Evolutionary conservation across 2,329 filamentous ascomycete genomes (phyloP).

Genomic region (Chalaropsis thielavioides): DNA sequence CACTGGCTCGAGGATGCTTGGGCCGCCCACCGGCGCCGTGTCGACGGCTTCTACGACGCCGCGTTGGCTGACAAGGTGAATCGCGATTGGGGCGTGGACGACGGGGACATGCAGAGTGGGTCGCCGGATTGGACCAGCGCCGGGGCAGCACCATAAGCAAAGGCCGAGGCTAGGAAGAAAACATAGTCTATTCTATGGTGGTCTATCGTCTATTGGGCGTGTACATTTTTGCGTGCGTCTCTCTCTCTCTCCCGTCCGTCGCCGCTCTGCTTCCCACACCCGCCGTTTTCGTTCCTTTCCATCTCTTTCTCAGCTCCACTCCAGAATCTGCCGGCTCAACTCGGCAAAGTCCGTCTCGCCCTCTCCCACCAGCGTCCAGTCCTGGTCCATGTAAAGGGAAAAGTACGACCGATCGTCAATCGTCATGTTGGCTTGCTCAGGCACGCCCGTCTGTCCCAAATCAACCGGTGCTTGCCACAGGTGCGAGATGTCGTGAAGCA

Average conservation of each 20-base stretch:
- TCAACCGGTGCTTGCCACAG: slow-evolving; percentile 14
- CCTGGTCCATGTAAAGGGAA: slow-evolving; percentile 16
- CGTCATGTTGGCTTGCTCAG: slow-evolving; percentile 11
- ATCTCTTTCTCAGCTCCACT: slow-evolving; percentile 10
- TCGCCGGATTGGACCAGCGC: neutral
- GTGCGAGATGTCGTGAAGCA: slow-evolving; percentile 16
- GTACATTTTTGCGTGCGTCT: neutral
- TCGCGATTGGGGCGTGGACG: slow-evolving; percentile 30
- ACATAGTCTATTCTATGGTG: slow-evolving; percentile 1
- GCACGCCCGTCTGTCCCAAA: slow-evolving; percentile 11
- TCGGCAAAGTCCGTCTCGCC: slow-evolving; percentile 17
- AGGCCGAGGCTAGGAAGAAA: neutral
- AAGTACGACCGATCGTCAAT: slow-evolving; percentile 16
- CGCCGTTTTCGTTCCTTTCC: neutral
- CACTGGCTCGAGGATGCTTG: slow-evolving; percentile 40
- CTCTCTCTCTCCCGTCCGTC: neutral
- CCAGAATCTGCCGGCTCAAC: slow-evolving; percentile 15
- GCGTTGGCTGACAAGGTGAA: slow-evolving; percentile 33
- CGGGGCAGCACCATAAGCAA: slow-evolving; percentile 6
- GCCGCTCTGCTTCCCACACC: neutral
- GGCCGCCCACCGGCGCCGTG: slow-evolving; percentile 35
- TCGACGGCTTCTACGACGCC: slow-evolving; percentile 36
- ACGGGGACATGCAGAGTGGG: neutral
- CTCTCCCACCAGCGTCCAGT: slow-evolving; percentile 16
- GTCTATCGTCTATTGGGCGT: neutral